Evolutionary conservation across 1,284 basidiomycete species (phyloP).

Genomic region (Sporisorium reilianum): DNA sequence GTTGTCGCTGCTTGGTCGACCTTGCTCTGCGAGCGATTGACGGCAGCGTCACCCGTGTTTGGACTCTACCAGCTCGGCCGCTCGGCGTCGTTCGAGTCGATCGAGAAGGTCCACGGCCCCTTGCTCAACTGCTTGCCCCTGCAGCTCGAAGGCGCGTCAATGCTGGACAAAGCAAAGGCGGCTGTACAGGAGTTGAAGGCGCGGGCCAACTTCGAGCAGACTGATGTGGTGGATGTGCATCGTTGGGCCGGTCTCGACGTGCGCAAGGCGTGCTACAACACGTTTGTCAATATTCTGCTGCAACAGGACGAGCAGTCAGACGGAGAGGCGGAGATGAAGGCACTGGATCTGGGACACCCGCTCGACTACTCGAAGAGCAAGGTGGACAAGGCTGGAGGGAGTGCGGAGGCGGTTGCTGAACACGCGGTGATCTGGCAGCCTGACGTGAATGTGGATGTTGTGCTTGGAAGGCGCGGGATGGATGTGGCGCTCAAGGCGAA

Average conservation of each 20-base stretch:
- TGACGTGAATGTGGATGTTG: slow-evolving; percentile 36
- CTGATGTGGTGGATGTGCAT: slow-evolving; percentile 37
- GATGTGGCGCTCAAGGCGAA: slow-evolving; percentile 38
- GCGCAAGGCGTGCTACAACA: slow-evolving; percentile 41
- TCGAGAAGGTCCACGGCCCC: slow-evolving; percentile 51
- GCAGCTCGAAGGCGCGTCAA: slow-evolving; percentile 8
- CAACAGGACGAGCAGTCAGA: slow-evolving; percentile 12
- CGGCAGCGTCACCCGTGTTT: slow-evolving; percentile 30
- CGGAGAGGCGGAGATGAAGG: not conserved
- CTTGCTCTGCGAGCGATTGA: slow-evolving; percentile 19
- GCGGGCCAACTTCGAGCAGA: slow-evolving; percentile 49
- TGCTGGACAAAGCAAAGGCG: slow-evolving; percentile 16
- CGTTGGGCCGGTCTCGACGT: slow-evolving; percentile 19
- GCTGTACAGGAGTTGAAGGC: slow-evolving; percentile 14
- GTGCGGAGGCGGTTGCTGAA: slow-evolving; percentile 2
- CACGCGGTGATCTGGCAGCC: slow-evolving; percentile 27
- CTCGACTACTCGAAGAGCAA: slow-evolving; percentile 15
- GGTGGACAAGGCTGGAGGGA: not conserved
- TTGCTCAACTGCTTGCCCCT: slow-evolving; percentile 57
- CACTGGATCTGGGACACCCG: slow-evolving; percentile 31
- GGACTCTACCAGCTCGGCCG: slow-evolving; percentile 57
- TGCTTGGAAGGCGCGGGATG: slow-evolving; percentile 10
- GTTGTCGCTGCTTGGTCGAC: slow-evolving; percentile 54
- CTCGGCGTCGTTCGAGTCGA: slow-evolving; percentile 29
- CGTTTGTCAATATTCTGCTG: slow-evolving; percentile 48